phyloP scores from a whole-genome alignment of 768 basidiomycete species.

The Podaxis mareebaensis region DNA sequence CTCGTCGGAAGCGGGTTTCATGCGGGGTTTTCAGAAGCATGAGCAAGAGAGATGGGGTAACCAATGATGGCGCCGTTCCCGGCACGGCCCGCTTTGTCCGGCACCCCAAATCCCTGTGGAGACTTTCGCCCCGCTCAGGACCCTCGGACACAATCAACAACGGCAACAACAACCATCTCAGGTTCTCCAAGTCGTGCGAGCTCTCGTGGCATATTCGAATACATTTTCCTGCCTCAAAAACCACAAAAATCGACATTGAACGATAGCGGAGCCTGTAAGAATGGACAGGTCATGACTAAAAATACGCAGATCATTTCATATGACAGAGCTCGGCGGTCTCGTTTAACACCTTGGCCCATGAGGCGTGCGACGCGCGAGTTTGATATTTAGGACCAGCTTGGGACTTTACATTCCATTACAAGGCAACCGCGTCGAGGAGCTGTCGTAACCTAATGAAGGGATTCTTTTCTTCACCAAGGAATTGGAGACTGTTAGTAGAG shows the following conservation, averaged over 20 bases:
- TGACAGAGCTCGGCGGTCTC: background rate
- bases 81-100: background rate
- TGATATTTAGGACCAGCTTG: background rate
- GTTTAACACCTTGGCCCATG: background rate
- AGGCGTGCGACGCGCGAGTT: background rate
- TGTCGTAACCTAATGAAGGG: background rate
- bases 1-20: conserved; percentile 1
- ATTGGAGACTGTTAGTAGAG: too few species aligned
- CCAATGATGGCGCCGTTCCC: background rate
- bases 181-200: background rate
- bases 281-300: background rate
- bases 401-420: background rate
- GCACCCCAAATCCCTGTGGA: background rate
- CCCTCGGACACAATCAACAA: background rate
- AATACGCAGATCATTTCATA: background rate
- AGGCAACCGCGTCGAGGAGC: background rate
- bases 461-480: too few species aligned
- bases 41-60: conserved; percentile 2
- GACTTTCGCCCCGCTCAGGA: background rate
- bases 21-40: conserved; percentile 8
- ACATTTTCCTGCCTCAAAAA: background rate
- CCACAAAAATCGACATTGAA: background rate
- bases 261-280: background rate
- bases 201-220: background rate
- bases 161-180: background rate